Percentiles rank a stretch among this genome's conserved stretches.
Evolutionary conservation across 2,329 filamentous ascomycete species (phyloP).

Genomic region (Parafenestella ontariensis): DNA sequence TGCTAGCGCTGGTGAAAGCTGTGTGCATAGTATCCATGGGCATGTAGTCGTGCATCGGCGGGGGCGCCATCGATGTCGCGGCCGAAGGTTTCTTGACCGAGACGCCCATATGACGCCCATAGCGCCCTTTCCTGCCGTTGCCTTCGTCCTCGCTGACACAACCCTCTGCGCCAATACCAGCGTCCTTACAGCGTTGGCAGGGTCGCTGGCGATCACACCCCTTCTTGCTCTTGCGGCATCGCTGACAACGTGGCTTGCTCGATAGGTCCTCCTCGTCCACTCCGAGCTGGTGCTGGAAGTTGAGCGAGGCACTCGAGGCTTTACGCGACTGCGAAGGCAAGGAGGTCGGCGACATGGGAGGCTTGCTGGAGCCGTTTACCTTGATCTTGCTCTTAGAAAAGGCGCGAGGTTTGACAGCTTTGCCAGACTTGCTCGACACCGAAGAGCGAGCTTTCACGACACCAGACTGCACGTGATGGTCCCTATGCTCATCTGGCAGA

Average conservation of each 20-base stretch:
- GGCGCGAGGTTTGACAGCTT: slow-evolving; percentile 49
- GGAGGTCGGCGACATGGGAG: slow-evolving; percentile 64
- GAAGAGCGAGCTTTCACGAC: slow-evolving; percentile 47
- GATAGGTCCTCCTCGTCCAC: slow-evolving; percentile 88
- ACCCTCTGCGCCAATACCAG: slow-evolving; percentile 88
- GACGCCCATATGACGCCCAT: slow-evolving; percentile 74
- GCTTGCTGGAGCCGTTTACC: slow-evolving; percentile 47
- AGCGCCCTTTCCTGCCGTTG: slow-evolving; percentile 94
- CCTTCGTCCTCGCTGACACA: slow-evolving; percentile 98
- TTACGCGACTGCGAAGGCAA: slow-evolving; percentile 75
- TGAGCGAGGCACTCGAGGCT: slow-evolving; percentile 73
- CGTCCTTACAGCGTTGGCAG: slow-evolving; percentile 94
- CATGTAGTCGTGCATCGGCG: slow-evolving; percentile 44
- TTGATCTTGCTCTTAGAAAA: slow-evolving; percentile 62
- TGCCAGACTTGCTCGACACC: slow-evolving; percentile 49
- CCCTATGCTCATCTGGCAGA: slow-evolving; percentile 44
- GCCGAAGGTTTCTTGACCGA: slow-evolving; percentile 63
- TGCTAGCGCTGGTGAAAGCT: slow-evolving; percentile 21
- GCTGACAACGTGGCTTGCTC: slow-evolving; percentile 94
- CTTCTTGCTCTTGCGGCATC: slow-evolving; percentile 99
- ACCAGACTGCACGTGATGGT: slow-evolving; percentile 52
- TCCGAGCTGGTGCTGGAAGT: slow-evolving; percentile 67
- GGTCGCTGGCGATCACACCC: slow-evolving; percentile 96
- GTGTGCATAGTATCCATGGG: slow-evolving; percentile 23
- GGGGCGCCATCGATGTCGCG: slow-evolving; percentile 44